These are phyloP conservation scores for Corrigiola litoralis DNA, from an alignment of 179 eudicot species.

Conservation along the genomic window DNA sequence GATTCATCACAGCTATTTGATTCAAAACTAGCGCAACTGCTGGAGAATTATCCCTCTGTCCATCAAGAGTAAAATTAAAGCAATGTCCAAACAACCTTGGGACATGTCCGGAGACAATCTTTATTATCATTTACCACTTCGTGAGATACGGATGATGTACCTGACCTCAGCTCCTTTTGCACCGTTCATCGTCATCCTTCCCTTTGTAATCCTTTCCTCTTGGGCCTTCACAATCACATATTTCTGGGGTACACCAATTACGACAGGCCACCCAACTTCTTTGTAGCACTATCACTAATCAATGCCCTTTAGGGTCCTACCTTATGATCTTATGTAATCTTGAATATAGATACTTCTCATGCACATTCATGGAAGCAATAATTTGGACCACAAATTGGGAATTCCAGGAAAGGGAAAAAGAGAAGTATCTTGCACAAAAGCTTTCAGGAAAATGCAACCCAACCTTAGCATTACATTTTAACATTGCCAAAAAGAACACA, in stretches of 20 bases:
- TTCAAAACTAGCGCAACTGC: not conserved
- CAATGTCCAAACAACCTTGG: not conserved
- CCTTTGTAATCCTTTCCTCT: not conserved
- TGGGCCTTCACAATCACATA: constrained; percentile 11
- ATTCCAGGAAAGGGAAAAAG: constrained; percentile 1
- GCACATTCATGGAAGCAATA: not conserved
- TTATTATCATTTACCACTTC: not conserved
- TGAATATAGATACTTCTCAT: not conserved
- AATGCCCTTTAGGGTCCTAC: constrained; percentile 16
- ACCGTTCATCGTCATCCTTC: constrained; percentile 10
- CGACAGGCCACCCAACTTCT: constrained; percentile 18
- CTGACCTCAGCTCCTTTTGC: not conserved
- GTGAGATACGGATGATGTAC: constrained; percentile 8
- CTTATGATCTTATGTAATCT: not conserved
- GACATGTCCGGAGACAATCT: not conserved
- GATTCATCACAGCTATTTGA: not conserved
- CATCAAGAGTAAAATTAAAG: not conserved
- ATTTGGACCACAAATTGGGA: not conserved
- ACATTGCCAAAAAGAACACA: constrained; percentile 3
- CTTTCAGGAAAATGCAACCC: constrained; percentile 7
- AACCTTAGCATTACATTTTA: constrained; percentile 23
- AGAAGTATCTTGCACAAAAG: not conserved
- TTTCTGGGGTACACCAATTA: not conserved
- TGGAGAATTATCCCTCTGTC: not conserved
- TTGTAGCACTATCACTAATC: constrained; percentile 10